These are phyloP conservation scores for Wallacemonas sp. DNA, from an alignment of 208 protist genomes.

Conservation along the genomic window DNA sequence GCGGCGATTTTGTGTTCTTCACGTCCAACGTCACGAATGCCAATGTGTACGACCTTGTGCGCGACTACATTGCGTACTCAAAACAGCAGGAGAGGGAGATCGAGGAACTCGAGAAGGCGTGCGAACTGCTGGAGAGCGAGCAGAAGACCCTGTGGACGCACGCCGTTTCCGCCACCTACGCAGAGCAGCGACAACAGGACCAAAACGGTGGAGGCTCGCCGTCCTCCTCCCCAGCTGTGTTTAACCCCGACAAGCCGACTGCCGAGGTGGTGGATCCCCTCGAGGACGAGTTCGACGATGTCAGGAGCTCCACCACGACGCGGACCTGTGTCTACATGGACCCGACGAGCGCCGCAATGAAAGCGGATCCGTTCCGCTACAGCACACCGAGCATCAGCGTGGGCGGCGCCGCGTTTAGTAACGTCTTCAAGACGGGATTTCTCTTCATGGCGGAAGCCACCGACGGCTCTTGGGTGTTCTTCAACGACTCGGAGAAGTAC, in stretches of 20 bases:
- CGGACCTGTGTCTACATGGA: constrained; percentile 31
- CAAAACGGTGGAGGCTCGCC: constrained; percentile 4
- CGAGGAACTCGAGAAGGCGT: constrained; percentile 19
- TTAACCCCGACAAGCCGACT: background rate
- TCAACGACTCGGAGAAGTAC: constrained; percentile 75
- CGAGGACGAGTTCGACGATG: constrained; percentile 64
- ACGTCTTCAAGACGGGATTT: constrained; percentile 35
- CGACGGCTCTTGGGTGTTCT: constrained; percentile 56
- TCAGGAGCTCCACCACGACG: constrained; percentile 28
- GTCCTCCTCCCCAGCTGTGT: background rate
- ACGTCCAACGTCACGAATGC: constrained; percentile 23
- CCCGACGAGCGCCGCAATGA: background rate
- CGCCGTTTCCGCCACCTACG: constrained; percentile 1
- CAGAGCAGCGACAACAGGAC: background rate
- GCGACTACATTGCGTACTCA: constrained; percentile 31
- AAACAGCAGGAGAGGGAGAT: constrained; percentile 37
- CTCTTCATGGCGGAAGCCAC: constrained; percentile 44
- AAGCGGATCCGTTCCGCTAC: constrained; percentile 25
- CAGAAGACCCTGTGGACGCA: constrained; percentile 22
- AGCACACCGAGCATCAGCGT: constrained; percentile 9
- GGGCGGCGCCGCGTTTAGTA: constrained; percentile 19
- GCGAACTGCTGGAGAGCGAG: constrained; percentile 35
- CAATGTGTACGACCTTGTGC: constrained; percentile 31
- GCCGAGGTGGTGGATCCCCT: constrained; percentile 22
- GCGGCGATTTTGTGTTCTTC: constrained; percentile 39